Percentiles rank a stretch among this genome's conserved stretches.
These are phyloP conservation scores for Tritrichomonas foetus DNA, from an alignment of 208 protist genomes.

Conservation along the genomic window DNA sequence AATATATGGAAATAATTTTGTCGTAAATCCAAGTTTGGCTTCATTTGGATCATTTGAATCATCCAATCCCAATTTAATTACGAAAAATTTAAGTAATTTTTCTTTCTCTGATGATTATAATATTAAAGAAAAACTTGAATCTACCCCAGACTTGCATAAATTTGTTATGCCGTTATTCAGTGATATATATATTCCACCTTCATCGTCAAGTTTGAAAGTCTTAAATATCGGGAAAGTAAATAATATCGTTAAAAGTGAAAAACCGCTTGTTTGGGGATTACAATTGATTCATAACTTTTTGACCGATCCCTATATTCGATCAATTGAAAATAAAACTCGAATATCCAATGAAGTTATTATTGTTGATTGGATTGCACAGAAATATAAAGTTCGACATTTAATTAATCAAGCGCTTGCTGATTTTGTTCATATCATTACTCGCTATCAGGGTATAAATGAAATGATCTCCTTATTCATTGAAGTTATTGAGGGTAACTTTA, in stretches of 20 bases:
- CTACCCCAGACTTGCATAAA: background rate
- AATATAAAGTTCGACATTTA: background rate
- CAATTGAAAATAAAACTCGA: background rate
- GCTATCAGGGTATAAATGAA: background rate
- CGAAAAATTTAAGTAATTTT: too few species aligned
- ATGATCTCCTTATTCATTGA: background rate
- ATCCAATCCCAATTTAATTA: too few species aligned
- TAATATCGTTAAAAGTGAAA: background rate
- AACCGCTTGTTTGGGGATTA: background rate
- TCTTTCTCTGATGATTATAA: background rate
- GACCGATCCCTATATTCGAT: background rate
- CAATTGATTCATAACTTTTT: slow-evolving; percentile 17
- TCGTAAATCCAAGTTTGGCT: too few species aligned
- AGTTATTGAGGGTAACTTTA: background rate
- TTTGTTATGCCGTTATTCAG: background rate
- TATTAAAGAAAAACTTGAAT: background rate
- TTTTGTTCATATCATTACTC: background rate
- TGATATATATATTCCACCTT: background rate
- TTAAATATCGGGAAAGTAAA: background rate
- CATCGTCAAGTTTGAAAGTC: background rate
- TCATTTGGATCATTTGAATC: too few species aligned
- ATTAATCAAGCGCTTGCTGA: background rate
- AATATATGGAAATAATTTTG: too few species aligned
- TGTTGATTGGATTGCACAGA: background rate
- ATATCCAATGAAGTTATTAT: background rate